These are phyloP conservation scores for Malus hybrid DNA, from an alignment of 331 rosid genomes.

Conservation along the genomic window DNA sequence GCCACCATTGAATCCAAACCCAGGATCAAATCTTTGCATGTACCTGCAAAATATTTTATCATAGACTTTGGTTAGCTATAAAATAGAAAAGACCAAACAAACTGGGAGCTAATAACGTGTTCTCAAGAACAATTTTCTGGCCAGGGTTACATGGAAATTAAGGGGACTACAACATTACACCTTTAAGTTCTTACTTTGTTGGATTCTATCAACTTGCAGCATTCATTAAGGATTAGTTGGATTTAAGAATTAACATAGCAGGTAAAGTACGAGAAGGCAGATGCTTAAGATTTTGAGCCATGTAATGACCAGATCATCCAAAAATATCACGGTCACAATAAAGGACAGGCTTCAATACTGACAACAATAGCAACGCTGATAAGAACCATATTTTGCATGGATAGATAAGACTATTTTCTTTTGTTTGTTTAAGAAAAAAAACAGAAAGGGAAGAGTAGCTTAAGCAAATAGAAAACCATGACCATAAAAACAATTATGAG, in stretches of 20 bases:
- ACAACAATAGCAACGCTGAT: neutral
- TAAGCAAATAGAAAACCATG: neutral
- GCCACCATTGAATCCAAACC: slow-evolving; percentile 92
- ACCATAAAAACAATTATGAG: neutral
- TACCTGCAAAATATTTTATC: slow-evolving; percentile 46
- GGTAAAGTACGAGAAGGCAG: neutral
- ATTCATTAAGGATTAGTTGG: neutral
- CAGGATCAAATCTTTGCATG: slow-evolving; percentile 96
- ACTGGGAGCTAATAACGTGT: neutral
- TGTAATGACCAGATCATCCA: neutral
- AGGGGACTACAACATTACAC: neutral
- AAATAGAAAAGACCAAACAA: neutral
- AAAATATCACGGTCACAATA: neutral
- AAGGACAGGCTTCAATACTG: neutral
- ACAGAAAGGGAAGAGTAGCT: neutral
- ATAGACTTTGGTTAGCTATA: neutral
- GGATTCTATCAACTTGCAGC: neutral
- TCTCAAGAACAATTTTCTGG: neutral
- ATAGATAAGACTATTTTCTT: neutral
- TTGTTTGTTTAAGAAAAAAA: neutral
- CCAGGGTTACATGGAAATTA: neutral
- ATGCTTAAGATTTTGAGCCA: neutral
- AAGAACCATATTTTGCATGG: neutral
- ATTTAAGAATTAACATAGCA: neutral
- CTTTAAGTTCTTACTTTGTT: neutral